Base-by-base conservation (phyloP, 2,329 filamentous ascomycete species). In the Stenocarpella maydis region DNA sequence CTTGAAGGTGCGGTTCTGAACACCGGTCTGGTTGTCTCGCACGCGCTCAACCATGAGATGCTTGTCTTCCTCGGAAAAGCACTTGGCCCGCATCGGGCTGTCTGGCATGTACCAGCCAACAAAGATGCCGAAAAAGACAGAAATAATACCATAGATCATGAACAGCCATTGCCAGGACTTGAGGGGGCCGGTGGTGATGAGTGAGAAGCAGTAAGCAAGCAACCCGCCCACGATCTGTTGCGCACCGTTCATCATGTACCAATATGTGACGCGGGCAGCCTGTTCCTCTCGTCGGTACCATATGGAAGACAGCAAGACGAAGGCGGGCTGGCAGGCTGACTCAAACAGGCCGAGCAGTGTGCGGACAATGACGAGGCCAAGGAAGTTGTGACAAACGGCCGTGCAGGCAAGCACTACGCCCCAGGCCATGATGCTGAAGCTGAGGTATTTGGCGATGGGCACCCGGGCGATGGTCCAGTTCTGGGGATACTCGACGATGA, bases 231-330 rank as follows among this genome's bases (percentile, higher is more conserved):
- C 89, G 63, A 93, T 90, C 75, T 92, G 91, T 75, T 93, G 91
- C 0, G 84, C 85, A 2, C 91, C 91, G 76, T 93, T 93, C 90
- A 92, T 93, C 88, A 92, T 92, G 77, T 91, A 91, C 90, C 91
- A 93, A 77, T 89, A 92, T 0, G 89, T 91, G 3, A 92, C 89
- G 6, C 88, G 86, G 0, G 85, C 78, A 0, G 90, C 86, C 75
- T 93, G 91, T 74, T 93, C 90, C 67, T 90, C 86, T 41, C 90
- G 84, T 70, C 87, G 88, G 77, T 93, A 93, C 91, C 91, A 93
- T 82, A 91, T 91, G 41, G 85, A 84, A 0, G 87, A 90, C 67
- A 93, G 82, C 64, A 93, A 81, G 34, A 93, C 81, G 74, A 93
- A 92, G 3, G 86, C 83, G 0, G 91, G 91, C 76, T 92, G 90